phyloP scores from a whole-genome alignment of 495 filamentous ascomycete species.

The Chlorociboria aeruginascens region DNA sequence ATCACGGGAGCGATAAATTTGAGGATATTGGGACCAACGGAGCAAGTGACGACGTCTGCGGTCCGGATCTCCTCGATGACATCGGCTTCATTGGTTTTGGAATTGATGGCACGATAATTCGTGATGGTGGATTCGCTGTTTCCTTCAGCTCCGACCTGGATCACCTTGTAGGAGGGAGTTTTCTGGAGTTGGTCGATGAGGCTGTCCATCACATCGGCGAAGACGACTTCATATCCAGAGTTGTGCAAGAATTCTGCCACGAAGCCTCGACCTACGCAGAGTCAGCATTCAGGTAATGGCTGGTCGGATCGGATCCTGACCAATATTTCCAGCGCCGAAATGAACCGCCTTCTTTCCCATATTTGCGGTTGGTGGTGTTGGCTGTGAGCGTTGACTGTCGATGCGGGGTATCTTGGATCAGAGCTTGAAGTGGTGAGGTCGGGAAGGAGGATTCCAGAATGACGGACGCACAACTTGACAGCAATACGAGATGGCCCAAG shows the following conservation, averaged over 20 bases:
- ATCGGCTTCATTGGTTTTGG: slow-evolving; percentile 65
- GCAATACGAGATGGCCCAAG: no score
- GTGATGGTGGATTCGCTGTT: slow-evolving; percentile 72
- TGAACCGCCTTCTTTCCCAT: slow-evolving; percentile 68
- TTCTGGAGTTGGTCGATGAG: slow-evolving; percentile 68
- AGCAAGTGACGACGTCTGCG: slow-evolving; percentile 87
- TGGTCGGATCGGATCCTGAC: not conserved
- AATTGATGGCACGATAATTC: slow-evolving; percentile 94
- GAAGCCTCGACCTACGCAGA: slow-evolving; percentile 14
- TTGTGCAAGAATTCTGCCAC: slow-evolving; percentile 48
- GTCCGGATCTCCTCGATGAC: slow-evolving; percentile 74
- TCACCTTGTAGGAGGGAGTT: slow-evolving; percentile 71
- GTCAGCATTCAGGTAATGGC: not conserved
- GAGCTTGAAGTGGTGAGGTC: no score
- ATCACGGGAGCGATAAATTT: slow-evolving; percentile 92
- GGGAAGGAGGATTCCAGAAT: no score
- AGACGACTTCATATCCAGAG: slow-evolving; percentile 84
- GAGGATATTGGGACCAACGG: slow-evolving; percentile 90
- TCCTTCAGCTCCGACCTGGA: slow-evolving; percentile 80
- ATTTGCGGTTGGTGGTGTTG: slow-evolving; percentile 1
- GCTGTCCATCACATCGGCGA: slow-evolving; percentile 79
- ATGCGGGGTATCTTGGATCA: not conserved
- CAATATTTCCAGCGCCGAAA: slow-evolving; percentile 91
- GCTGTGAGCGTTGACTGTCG: not conserved
- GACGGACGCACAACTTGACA: no score